Evolutionary conservation across 371 early-diverging fungal genomes (phyloP).

Genomic region (Apophysomyces trapeziformis): DNA sequence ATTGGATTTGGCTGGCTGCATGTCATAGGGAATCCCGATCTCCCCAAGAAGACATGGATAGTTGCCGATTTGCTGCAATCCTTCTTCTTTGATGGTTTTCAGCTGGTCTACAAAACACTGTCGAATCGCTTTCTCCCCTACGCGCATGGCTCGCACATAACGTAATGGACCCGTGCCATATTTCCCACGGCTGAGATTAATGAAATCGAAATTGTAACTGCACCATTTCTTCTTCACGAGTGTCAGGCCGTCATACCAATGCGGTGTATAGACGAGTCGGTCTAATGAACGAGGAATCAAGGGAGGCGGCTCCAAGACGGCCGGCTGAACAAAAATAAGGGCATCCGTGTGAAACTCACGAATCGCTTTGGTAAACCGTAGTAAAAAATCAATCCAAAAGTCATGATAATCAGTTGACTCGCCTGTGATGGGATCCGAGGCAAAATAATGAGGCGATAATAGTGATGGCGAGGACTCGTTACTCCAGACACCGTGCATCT

Average conservation of each 20-base stretch:
- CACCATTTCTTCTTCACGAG: slow-evolving; percentile 71
- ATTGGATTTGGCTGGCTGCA: slow-evolving; percentile 40
- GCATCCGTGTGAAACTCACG: slow-evolving; percentile 54
- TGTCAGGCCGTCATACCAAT: slow-evolving; percentile 80
- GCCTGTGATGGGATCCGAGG: slow-evolving; percentile 48
- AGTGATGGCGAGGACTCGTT: slow-evolving; percentile 34
- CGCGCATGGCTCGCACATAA: slow-evolving; percentile 56
- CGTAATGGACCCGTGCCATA: slow-evolving; percentile 57
- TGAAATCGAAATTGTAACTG: slow-evolving; percentile 67
- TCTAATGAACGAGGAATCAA: slow-evolving; percentile 42
- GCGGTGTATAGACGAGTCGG: slow-evolving; percentile 69
- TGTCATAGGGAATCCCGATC: slow-evolving; percentile 78
- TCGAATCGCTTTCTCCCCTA: slow-evolving; percentile 66
- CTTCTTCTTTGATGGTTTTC: slow-evolving; percentile 57
- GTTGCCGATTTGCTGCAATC: slow-evolving; percentile 44
- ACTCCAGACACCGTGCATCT: slow-evolving; percentile 69
- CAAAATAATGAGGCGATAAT: slow-evolving; percentile 62
- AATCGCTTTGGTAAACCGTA: slow-evolving; percentile 43
- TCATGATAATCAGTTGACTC: slow-evolving; percentile 46
- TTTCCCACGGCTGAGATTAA: slow-evolving; percentile 68
- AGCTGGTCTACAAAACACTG: slow-evolving; percentile 66
- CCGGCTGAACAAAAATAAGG: slow-evolving; percentile 71
- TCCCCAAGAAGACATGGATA: slow-evolving; percentile 73
- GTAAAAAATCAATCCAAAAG: slow-evolving; percentile 63
- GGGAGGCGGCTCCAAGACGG: slow-evolving; percentile 66